Base-by-base conservation (phyloP, 192 early-diverging fungal species). In the Coemansia sp. region DNA sequence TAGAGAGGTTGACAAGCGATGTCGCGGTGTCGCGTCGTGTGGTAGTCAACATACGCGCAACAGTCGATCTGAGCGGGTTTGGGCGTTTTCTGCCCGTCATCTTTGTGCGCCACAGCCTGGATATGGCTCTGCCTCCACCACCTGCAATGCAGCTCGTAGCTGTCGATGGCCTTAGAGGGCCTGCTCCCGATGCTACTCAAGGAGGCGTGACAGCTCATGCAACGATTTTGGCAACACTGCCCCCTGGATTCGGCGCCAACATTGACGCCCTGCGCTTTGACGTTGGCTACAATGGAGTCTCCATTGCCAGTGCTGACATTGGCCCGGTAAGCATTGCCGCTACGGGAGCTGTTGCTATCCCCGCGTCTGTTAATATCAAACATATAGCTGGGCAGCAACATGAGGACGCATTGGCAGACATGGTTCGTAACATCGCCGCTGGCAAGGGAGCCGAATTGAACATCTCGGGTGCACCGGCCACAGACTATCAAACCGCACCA, bases 21-120 rank as follows among this genome's bases (percentile, higher is more conserved):
- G 72, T 74, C 2, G 74, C 68, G 47, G 29, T 31, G 24, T 46
- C 42, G n/a, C 79, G 74, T 7, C 70, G 52, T 11, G 66, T 75
- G 22, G 22, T 46, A 43, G 63, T 76, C 29, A 65, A 63, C 44
- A 41, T 71, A 0, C 66, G 24, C 10, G 61, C 61, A 20, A 38
- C 38, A n/a, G 51, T 81, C 5, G 71, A 75, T 34, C 46, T 76
- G 16, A 70, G 79, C 38, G 74, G 79, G 6, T 72, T 81, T 72
- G 79, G 79, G 11, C 72, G 51, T 24, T 69, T 67, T 40, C 51
- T 81, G 44, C 79, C 79, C 2, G 67, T 44, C 10, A 65, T 72
- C 15, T 20, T 20, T 60, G 51, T 66, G 15, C 74, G 59, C 44
- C 70, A 71, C 34, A 68, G 65, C 11, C 24, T 81, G 3, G 42